Percentiles rank a stretch among this genome's conserved stretches.
These are phyloP conservation scores for Gossypium bickii DNA, from an alignment of 345 rosid genomes.

Conservation along the genomic window DNA sequence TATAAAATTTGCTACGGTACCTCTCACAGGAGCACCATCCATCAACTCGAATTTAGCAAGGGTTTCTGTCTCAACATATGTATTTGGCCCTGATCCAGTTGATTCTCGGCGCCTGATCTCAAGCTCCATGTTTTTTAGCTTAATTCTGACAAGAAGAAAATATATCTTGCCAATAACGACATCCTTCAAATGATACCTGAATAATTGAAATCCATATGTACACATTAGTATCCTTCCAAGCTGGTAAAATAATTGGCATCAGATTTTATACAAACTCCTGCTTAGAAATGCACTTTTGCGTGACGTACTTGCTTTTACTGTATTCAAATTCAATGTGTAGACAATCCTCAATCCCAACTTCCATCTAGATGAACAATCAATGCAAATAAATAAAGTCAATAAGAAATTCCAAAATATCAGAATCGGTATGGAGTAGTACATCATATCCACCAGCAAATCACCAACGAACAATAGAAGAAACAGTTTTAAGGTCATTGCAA, in stretches of 20 bases:
- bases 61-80: constrained; percentile 63
- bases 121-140: constrained; percentile 64
- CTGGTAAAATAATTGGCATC: neutral
- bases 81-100: constrained; percentile 59
- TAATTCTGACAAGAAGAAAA: constrained; percentile 58
- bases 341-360: constrained; percentile 66
- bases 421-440: constrained; percentile 1
- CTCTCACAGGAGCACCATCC: constrained; percentile 68
- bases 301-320: constrained; percentile 60
- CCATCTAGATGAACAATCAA: constrained; percentile 31
- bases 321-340: constrained; percentile 64
- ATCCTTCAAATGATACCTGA: constrained; percentile 61
- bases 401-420: neutral
- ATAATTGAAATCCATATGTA: neutral
- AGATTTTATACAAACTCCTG: neutral
- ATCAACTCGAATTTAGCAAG: constrained; percentile 62
- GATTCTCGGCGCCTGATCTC: constrained; percentile 67
- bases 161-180: constrained; percentile 58
- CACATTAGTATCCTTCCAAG: neutral
- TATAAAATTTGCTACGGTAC: constrained; percentile 24
- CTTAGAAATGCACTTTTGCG: neutral
- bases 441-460: neutral
- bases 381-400: constrained; percentile 1
- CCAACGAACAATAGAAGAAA: neutral
- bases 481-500: neutral